Conservation (phyloP, 371 early-diverging fungal genomes). For the Mucor saturninus region DNA sequence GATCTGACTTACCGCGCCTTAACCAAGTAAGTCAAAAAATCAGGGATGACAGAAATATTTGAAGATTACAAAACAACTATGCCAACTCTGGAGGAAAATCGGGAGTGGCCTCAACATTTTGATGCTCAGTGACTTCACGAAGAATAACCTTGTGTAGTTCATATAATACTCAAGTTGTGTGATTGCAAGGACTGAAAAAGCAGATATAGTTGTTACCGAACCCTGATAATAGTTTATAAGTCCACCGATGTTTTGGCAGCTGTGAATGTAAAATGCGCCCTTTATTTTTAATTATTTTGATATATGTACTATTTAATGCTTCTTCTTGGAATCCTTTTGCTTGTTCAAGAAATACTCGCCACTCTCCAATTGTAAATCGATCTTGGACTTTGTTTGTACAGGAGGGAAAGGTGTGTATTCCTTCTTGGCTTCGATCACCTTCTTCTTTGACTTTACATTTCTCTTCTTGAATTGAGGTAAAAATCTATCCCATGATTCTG, state of each 20-base stretch:
- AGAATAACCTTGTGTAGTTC: too few species aligned
- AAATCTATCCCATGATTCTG: slow-evolving; percentile 99
- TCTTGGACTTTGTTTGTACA: slow-evolving; percentile 83
- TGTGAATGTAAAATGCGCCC: neutral
- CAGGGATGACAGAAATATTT: too few species aligned
- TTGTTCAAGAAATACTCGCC: slow-evolving; percentile 96
- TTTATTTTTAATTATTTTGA: neutral
- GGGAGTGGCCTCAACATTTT: too few species aligned
- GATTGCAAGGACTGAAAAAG: too few species aligned
- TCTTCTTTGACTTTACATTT: slow-evolving; percentile 81
- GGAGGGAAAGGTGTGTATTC: slow-evolving; percentile 92
- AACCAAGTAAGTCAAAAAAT: too few species aligned
- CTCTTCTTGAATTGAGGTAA: slow-evolving; percentile 97
- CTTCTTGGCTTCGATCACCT: slow-evolving; percentile 62
- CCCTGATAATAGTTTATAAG: neutral
- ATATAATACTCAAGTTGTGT: too few species aligned
- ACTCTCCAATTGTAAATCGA: slow-evolving; percentile 92
- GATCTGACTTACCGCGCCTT: too few species aligned
- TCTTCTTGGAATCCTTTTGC: slow-evolving; percentile 41
- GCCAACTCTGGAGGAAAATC: too few species aligned
- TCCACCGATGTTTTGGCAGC: neutral
- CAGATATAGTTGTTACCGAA: too few species aligned
- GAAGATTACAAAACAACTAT: too few species aligned
- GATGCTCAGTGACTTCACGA: too few species aligned
- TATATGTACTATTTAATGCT: slow-evolving; percentile 12